Percentiles rank a stretch among this genome's conserved stretches.
Conservation (phyloP, 1,139 yeast species). For the Geotrichum restrictum region DNA sequence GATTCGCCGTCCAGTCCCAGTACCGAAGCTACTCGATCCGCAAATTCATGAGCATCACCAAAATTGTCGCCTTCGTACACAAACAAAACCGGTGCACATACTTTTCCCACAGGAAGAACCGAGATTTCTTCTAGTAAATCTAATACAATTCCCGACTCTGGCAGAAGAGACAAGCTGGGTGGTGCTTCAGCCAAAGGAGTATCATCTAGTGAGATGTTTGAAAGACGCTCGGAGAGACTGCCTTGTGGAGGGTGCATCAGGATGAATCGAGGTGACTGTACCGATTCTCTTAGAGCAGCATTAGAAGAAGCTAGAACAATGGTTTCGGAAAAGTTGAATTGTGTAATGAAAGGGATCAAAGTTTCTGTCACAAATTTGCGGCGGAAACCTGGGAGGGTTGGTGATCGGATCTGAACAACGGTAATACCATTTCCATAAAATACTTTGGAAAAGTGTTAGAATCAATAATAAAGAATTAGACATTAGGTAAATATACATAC, state of each 20-base stretch:
- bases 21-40: slow-evolving; percentile 40
- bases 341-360: slow-evolving; percentile 48
- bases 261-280: slow-evolving; percentile 19
- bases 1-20: slow-evolving; percentile 32
- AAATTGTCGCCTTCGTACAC: slow-evolving; percentile 91
- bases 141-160: slow-evolving; percentile 35
- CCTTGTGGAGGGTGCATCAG: slow-evolving; percentile 14
- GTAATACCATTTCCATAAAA: slow-evolving; percentile 45
- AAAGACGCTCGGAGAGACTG: slow-evolving; percentile 25
- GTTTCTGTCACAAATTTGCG: slow-evolving; percentile 52
- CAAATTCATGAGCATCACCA: slow-evolving; percentile 61
- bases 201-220: slow-evolving; percentile 23
- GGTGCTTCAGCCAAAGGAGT: slow-evolving; percentile 15
- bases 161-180: slow-evolving; percentile 22
- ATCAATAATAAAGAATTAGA: not conserved
- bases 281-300: slow-evolving; percentile 39
- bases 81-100: slow-evolving; percentile 41
- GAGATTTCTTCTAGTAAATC: slow-evolving; percentile 28
- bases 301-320: slow-evolving; percentile 70
- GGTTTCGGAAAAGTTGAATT: slow-evolving; percentile 45
- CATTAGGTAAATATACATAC: not conserved
- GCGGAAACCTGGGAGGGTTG: slow-evolving; percentile 65
- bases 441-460: slow-evolving; percentile 25
- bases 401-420: slow-evolving; percentile 77
- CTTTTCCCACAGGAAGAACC: slow-evolving; percentile 22